Evolutionary conservation across 331 rosid species (phyloP).

Genomic region (Quercus lobata): DNA sequence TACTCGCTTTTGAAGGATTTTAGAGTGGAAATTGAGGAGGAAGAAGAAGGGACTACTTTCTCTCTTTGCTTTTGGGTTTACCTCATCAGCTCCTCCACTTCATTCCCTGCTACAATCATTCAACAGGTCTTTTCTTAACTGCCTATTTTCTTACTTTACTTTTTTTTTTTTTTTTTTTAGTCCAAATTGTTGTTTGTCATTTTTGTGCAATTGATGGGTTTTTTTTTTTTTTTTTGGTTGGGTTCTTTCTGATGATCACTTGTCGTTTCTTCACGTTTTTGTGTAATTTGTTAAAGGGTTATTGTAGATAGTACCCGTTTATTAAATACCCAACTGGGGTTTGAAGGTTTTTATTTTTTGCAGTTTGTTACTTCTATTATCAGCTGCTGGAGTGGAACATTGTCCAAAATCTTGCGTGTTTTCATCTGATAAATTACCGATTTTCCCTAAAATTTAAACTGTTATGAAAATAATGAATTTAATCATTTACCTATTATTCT

Average conservation of each 20-base stretch:
- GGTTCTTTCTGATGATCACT: not conserved
- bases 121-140: conserved; percentile 45
- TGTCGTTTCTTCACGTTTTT: not conserved
- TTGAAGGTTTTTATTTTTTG: not conserved
- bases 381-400: not conserved
- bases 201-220: not conserved
- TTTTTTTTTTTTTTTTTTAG: not conserved
- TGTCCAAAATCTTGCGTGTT: not conserved
- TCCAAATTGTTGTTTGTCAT: not conserved
- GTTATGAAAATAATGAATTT: too few species aligned
- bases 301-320: not conserved
- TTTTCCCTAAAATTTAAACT: too few species aligned
- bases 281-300: not conserved
- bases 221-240: not conserved
- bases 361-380: not conserved
- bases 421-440: not conserved
- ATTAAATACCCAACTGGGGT: not conserved
- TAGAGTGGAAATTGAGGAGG: conserved; percentile 50
- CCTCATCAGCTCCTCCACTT: conserved; percentile 37
- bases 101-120: conserved; percentile 62
- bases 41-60: conserved; percentile 41
- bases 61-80: conserved; percentile 84
- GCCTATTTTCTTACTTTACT: not conserved
- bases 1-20: conserved; percentile 63
- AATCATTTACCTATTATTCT: too few species aligned